Evolutionary conservation across 345 rosid species (phyloP).

Genomic region (Syzygium oleosum): DNA sequence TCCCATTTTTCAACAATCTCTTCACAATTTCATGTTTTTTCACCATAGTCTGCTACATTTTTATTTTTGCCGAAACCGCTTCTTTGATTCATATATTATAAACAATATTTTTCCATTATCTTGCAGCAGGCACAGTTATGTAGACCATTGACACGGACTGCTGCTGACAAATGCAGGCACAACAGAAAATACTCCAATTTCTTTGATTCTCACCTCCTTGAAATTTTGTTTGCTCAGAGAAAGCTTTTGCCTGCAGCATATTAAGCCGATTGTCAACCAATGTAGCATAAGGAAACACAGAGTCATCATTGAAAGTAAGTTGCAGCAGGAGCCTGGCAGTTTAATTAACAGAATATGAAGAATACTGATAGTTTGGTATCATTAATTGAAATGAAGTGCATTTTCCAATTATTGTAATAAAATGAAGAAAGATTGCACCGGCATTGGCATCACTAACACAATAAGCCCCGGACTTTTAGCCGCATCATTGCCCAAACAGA

Average conservation of each 20-base stretch:
- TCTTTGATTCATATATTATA: background rate
- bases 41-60: background rate
- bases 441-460: background rate
- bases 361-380: background rate
- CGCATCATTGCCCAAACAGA: background rate
- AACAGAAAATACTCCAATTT: background rate
- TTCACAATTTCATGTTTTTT: background rate
- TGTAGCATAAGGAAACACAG: background rate
- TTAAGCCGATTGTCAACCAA: background rate
- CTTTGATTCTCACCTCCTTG: slow-evolving; percentile 56
- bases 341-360: background rate
- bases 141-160: background rate
- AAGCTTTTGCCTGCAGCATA: slow-evolving; percentile 63
- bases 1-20: background rate
- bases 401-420: background rate
- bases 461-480: background rate
- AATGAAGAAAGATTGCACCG: background rate
- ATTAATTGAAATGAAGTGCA: background rate
- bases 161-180: background rate
- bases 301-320: background rate
- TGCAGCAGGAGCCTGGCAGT: background rate
- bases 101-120: background rate
- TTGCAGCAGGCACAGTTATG: background rate
- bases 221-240: slow-evolving; percentile 76
- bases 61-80: background rate